Conservation (phyloP, 257 asterid species). For the Solanum pimpinellifolium region DNA sequence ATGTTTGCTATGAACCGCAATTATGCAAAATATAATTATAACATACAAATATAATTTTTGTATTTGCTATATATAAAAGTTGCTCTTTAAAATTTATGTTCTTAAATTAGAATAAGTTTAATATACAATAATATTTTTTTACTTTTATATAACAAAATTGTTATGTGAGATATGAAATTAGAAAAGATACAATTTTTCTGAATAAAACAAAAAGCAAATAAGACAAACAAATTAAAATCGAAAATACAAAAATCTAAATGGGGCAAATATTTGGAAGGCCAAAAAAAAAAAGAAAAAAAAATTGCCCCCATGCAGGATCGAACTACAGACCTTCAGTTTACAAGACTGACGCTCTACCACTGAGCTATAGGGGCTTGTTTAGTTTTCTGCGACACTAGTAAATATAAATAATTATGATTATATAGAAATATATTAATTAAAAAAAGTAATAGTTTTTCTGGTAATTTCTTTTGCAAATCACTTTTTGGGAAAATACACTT, state of each 20-base stretch:
- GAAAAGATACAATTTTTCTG: not conserved
- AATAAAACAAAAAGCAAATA: no score
- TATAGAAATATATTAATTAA: no score
- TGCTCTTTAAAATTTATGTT: no score
- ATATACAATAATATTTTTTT: no score
- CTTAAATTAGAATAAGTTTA: no score
- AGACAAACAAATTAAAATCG: not conserved
- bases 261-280: not conserved
- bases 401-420: no score
- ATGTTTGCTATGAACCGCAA: no score
- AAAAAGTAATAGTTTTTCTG: not conserved
- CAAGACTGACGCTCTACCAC: not conserved
- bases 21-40: no score
- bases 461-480: not conserved
- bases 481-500: not conserved
- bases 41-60: no score
- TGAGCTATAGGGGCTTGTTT: not conserved
- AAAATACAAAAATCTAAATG: no score
- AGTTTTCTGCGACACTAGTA: fast-evolving
- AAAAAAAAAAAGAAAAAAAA: no score
- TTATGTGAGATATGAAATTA: not conserved
- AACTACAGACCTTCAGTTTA: not conserved
- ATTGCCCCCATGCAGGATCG: not conserved
- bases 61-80: no score
- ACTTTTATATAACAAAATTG: not conserved